Evolutionary conservation across 1,284 basidiomycete species (phyloP).

Genomic region (Marasmius tenuissimus): DNA sequence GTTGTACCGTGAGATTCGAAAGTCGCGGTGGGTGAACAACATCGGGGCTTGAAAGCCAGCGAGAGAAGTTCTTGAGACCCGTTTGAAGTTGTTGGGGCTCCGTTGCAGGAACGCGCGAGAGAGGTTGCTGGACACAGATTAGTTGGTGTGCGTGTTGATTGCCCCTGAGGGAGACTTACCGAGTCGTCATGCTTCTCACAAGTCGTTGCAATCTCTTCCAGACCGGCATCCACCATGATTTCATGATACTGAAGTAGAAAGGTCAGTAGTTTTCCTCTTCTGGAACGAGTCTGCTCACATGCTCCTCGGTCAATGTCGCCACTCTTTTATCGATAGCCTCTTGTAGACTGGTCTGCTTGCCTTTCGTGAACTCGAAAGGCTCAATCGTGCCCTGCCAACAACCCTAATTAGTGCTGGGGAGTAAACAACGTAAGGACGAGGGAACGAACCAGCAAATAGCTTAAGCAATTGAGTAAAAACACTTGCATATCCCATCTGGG

Average conservation of each 20-base stretch:
- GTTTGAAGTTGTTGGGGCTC: conserved; percentile 54
- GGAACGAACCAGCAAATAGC: conserved; percentile 68
- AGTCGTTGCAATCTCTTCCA: conserved; percentile 63
- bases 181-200: conserved; percentile 53
- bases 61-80: conserved; percentile 59
- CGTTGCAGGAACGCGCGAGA: conserved; percentile 62
- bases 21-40: conserved; percentile 81
- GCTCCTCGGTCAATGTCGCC: conserved; percentile 71
- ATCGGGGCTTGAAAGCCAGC: conserved; percentile 67
- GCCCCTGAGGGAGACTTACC: conserved; percentile 38
- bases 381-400: conserved; percentile 64
- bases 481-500: conserved; percentile 77
- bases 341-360: conserved; percentile 61
- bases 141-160: not conserved
- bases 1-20: conserved; percentile 66
- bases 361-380: conserved; percentile 69
- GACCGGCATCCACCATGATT: conserved; percentile 73
- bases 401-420: conserved; percentile 2
- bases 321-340: conserved; percentile 66
- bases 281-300: conserved; percentile 53
- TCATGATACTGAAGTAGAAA: conserved; percentile 58
- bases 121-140: conserved; percentile 54
- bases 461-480: conserved; percentile 84
- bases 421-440: not conserved
- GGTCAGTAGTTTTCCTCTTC: not conserved